These are phyloP conservation scores for Syzygium aromaticum DNA, from an alignment of 345 rosid species.

Conservation along the genomic window DNA sequence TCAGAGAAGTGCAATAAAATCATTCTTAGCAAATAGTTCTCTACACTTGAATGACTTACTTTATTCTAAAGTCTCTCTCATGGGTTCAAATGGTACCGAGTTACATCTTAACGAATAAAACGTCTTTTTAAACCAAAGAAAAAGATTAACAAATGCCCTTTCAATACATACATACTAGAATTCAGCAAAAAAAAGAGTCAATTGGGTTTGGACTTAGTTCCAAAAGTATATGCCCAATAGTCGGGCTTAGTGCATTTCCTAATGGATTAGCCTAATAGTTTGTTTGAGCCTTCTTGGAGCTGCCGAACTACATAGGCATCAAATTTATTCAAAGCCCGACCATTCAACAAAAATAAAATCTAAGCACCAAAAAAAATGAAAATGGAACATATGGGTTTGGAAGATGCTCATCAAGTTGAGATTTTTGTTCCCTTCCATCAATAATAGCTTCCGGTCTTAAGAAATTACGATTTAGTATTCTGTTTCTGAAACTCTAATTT, in stretches of 20 bases:
- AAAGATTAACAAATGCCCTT: neutral
- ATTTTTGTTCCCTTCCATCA: neutral
- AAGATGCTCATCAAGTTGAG: neutral
- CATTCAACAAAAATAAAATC: neutral
- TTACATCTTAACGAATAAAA: neutral
- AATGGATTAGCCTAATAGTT: neutral
- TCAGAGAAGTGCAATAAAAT: neutral
- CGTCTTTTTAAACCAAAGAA: neutral
- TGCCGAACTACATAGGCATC: neutral
- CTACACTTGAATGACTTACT: neutral
- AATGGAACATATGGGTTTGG: neutral
- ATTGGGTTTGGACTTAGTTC: neutral
- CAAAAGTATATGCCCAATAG: neutral
- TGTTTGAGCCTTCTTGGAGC: neutral
- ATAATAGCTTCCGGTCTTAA: neutral
- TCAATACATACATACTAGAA: neutral
- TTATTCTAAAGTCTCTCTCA: neutral
- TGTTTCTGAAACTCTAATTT: neutral
- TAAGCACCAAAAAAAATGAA: neutral
- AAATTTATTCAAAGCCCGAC: neutral
- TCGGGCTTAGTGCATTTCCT: neutral
- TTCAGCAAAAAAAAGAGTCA: neutral
- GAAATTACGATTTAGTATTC: neutral
- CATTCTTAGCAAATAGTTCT: neutral
- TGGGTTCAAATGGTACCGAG: neutral